Base-by-base conservation (phyloP, 805 yeast genomes). In the Metschnikowia baotianmanensis region DNA sequence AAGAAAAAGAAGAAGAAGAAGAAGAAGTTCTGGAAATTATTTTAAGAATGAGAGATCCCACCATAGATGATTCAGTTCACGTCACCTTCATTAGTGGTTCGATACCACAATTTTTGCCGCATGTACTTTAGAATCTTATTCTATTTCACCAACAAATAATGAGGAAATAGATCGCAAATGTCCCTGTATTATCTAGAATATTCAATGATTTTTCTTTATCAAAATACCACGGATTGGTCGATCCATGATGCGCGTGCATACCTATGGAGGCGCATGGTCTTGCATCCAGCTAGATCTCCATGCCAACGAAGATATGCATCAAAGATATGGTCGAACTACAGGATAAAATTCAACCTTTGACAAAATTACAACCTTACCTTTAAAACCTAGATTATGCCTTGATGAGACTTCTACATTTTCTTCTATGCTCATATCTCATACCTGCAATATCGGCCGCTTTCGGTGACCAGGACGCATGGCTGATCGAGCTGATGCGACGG, bases 11-110 rank as follows among this genome's bases (percentile, higher is more conserved):
- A 57, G 50, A 62, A 58, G 43, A 59, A 56, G 51, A 57, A 51
- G 49, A 59, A 51, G 49, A 61, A 56, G 55, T 65, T 68, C 50
- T 65, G 69, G 71, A 62, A 56, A 43, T 45, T 62, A 7, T 64
- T 66, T 42, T 50, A 31, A 36, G 11, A 10, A 13, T 9, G 10
- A 17, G 11, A 3, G 12, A n/a, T 15, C 16, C 11, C 37, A 12
- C 24, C 17, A 21, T 7, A 7, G 23, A 9, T 7, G 9, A 7
- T 21, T 9, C 23, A 7, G 23, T 21, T 21, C 9, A 21, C 9
- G 23, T 9, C 23, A 21, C 9, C 23, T 21, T 21, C 9, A 21
- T 9, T n/a, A n/a, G n/a, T n/a, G n/a, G n/a, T n/a, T n/a, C n/a
- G n/a, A n/a, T n/a, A n/a, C n/a, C n/a, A n/a, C n/a, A n/a, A n/a